phyloP scores from a whole-genome alignment of 2,329 filamentous ascomycete genomes.

The Diaporthe caulivora region DNA sequence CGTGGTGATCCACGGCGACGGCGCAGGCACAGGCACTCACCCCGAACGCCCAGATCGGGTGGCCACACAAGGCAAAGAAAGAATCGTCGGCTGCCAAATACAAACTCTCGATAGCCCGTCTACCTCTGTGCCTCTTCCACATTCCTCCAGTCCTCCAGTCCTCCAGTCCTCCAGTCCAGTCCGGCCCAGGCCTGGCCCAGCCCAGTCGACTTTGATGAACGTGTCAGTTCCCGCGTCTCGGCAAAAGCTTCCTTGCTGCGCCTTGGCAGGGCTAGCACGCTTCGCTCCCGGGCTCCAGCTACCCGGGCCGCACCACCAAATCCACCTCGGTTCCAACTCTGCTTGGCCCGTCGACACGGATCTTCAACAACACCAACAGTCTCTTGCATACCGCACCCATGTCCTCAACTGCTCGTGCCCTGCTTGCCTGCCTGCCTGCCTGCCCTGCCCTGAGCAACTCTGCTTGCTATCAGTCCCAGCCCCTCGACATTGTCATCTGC shows the following conservation, averaged over 20 bases:
- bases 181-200: neutral
- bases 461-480: neutral
- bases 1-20: neutral
- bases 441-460: neutral
- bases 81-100: too few relatives aligned
- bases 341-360: neutral
- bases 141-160: neutral
- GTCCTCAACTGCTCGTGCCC: slow-evolving; percentile 4
- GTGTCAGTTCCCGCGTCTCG: slow-evolving; percentile 1
- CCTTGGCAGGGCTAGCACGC: neutral
- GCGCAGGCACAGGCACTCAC: too few relatives aligned
- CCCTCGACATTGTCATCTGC: slow-evolving; percentile 5
- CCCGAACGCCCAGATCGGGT: too few relatives aligned
- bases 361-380: slow-evolving; percentile 2
- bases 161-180: neutral
- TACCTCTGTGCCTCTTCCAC: too few relatives aligned
- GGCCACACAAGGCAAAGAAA: too few relatives aligned
- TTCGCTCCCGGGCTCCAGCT: slow-evolving; percentile 27
- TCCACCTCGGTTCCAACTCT: slow-evolving; percentile 12
- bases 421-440: too few relatives aligned
- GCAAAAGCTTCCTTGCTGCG: slow-evolving; percentile 19
- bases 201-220: neutral
- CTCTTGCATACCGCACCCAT: neutral
- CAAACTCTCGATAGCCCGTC: too few relatives aligned
- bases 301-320: slow-evolving; percentile 26